Conservation (phyloP, 1,284 basidiomycete genomes). For the Sanghuangporus baumii region DNA sequence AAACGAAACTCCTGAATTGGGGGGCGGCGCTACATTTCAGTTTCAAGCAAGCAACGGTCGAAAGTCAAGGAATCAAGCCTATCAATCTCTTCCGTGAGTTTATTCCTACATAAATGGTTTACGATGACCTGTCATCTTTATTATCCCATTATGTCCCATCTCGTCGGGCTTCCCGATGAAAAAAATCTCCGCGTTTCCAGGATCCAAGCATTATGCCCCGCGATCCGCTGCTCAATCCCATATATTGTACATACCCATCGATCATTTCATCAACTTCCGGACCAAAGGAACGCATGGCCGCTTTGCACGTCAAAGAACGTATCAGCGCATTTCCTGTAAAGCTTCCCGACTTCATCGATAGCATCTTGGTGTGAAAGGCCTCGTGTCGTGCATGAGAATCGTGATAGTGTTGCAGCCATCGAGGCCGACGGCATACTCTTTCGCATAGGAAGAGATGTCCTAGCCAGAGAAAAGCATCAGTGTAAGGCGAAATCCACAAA, state of each 20-base stretch:
- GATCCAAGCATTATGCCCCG: slow-evolving; percentile 49
- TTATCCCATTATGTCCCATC: slow-evolving; percentile 28
- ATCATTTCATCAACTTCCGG: slow-evolving; percentile 31
- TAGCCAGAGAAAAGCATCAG: slow-evolving; percentile 14
- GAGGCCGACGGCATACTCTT: slow-evolving; percentile 60
- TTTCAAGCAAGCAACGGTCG: background rate
- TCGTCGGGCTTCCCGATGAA: slow-evolving; percentile 43
- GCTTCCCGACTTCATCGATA: slow-evolving; percentile 42
- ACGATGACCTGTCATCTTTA: background rate
- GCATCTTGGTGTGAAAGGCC: slow-evolving; percentile 50
- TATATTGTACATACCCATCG: slow-evolving; percentile 39
- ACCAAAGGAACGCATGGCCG: slow-evolving; percentile 25
- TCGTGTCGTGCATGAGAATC: slow-evolving; percentile 54
- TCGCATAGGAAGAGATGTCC: slow-evolving; percentile 41
- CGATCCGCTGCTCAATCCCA: slow-evolving; percentile 44
- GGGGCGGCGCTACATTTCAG: no score
- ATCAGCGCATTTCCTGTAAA: slow-evolving; percentile 41
- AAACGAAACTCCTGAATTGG: background rate
- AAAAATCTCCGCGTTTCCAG: slow-evolving; percentile 58
- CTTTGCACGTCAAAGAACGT: slow-evolving; percentile 44
- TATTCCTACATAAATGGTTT: background rate
- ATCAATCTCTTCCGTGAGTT: background rate
- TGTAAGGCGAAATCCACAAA: background rate
- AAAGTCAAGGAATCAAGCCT: background rate
- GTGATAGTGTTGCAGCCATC: slow-evolving; percentile 56